phyloP scores from a whole-genome alignment of 129 eudicot species.

The Centaurea solstitialis region DNA sequence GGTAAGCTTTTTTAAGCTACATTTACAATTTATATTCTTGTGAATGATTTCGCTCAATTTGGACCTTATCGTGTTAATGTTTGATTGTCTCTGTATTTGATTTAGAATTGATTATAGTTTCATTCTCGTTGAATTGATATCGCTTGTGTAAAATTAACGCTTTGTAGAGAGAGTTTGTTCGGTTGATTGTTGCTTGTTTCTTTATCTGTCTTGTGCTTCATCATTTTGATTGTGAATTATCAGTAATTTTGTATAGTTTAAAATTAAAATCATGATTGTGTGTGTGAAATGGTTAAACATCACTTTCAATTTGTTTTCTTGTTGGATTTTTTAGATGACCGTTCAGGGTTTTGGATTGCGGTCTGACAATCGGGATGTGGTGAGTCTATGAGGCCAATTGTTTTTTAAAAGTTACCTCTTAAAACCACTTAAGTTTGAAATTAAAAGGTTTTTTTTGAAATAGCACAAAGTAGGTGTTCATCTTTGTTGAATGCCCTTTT shows the following conservation, averaged over 20 bases:
- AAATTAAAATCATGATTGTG: background rate
- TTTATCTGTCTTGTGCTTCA: background rate
- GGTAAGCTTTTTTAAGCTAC: constrained; percentile 38
- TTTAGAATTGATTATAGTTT: background rate
- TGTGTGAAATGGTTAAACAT: no score
- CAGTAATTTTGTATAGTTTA: background rate
- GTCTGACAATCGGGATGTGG: no score
- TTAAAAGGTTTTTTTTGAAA: no score
- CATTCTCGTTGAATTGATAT: background rate
- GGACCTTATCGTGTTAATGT: background rate
- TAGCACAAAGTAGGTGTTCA: no score
- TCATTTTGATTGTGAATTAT: background rate
- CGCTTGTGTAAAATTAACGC: background rate
- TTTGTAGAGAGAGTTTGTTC: background rate
- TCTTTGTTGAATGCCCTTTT: no score
- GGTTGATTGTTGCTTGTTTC: background rate
- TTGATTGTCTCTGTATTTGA: background rate
- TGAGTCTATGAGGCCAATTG: no score
- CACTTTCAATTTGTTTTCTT: constrained; percentile 6
- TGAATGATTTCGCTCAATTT: background rate
- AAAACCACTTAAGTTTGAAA: no score
- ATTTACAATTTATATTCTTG: constrained; percentile 3
- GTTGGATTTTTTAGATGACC: background rate
- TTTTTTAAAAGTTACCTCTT: no score
- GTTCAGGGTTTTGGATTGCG: no score